Base-by-base conservation (phyloP, 345 rosid species). In the Physaria fendleri region DNA sequence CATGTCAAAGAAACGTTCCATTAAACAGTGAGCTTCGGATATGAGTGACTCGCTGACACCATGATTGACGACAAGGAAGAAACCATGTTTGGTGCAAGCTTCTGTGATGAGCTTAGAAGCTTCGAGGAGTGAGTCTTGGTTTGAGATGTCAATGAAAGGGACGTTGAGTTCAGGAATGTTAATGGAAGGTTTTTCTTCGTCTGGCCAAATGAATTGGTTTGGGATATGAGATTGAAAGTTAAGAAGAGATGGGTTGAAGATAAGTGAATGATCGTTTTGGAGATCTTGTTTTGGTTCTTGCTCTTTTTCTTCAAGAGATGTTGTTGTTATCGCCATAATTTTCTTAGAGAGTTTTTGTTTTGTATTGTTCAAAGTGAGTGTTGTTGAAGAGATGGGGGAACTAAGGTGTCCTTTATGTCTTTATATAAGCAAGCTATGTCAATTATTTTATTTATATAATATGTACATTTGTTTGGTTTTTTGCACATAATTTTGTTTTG, bases 121-220 rank as follows among this genome's bases (percentile, higher is more conserved):
- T 62, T 83, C 84, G 37, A 14, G 45, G 27, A 80, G 56, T 7
- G 90, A 76, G 13, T 33, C 67, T n/a, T 77, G 76, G 78, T 76
- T 82, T 15, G 82, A 79, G 33, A 94, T 62, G 78, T 94, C 95
- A 14, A 94, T 74, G 33, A 83, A 81, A 2, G 99, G 93, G 6
- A 94, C 95, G 17, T 57, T 27, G 25, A 94, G 87, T 56, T 85
- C 90, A 0, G 78, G 85, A 8, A 82, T 81, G 22, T 78, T 55
- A 16, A 34, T 51, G 47, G 77, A 42, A 5, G 99, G 97, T 68
- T 75, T 85, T 54, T 94, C 99, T 16, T 80, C 59, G 65, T 94
- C 97, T 0, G 97, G 97, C 99, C 99, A 94, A 7, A 94, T 73
- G 69, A 94, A 94, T 50, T 94, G 83, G 30, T 77, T 60, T 15